phyloP scores from a whole-genome alignment of 2,329 filamentous ascomycete species.

The Pyrenochaeta sp. region DNA sequence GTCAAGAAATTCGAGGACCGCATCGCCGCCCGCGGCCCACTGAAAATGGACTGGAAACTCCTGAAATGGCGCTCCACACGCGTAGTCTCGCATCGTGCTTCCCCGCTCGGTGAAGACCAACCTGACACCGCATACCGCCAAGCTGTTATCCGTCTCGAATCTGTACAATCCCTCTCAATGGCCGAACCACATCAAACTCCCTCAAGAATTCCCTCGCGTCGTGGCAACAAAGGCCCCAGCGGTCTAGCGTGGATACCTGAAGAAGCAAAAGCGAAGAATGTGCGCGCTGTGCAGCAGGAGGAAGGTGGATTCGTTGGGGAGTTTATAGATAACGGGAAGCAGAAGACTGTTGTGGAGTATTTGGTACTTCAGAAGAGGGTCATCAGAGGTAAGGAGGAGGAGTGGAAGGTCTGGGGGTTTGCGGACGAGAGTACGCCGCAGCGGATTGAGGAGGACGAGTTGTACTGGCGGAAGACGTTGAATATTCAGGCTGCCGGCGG shows the following conservation, averaged over 20 bases:
- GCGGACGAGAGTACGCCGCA: slow-evolving; percentile 58
- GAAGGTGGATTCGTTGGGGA: neutral
- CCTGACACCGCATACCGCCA: slow-evolving; percentile 37
- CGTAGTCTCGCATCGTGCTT: slow-evolving; percentile 65
- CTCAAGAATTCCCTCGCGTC: neutral
- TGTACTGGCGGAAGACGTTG: slow-evolving; percentile 31
- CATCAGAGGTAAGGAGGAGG: slow-evolving; percentile 54
- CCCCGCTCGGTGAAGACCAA: slow-evolving; percentile 50
- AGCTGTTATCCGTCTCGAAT: slow-evolving; percentile 36
- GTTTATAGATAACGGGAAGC: slow-evolving; percentile 6
- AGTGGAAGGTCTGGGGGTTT: slow-evolving; percentile 74
- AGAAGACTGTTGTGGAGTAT: slow-evolving; percentile 65
- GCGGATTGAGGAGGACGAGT: slow-evolving; percentile 31
- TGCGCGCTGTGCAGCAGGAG: slow-evolving; percentile 4
- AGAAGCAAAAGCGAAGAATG: slow-evolving; percentile 9
- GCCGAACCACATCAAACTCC: neutral
- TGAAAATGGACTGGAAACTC: slow-evolving; percentile 57
- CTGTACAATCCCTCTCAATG: slow-evolving; percentile 27
- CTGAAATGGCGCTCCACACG: slow-evolving; percentile 50
- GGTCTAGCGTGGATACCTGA: slow-evolving; percentile 16
- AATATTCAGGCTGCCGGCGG: slow-evolving; percentile 22
- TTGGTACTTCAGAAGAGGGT: slow-evolving; percentile 67
- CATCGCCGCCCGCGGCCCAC: slow-evolving; percentile 61
- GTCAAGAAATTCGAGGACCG: slow-evolving; percentile 61
- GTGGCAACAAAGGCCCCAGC: neutral